Percentiles rank a stretch among this genome's conserved stretches.
phyloP scores from a whole-genome alignment of 2,329 filamentous ascomycete species.

The Colletotrichum sp. region DNA sequence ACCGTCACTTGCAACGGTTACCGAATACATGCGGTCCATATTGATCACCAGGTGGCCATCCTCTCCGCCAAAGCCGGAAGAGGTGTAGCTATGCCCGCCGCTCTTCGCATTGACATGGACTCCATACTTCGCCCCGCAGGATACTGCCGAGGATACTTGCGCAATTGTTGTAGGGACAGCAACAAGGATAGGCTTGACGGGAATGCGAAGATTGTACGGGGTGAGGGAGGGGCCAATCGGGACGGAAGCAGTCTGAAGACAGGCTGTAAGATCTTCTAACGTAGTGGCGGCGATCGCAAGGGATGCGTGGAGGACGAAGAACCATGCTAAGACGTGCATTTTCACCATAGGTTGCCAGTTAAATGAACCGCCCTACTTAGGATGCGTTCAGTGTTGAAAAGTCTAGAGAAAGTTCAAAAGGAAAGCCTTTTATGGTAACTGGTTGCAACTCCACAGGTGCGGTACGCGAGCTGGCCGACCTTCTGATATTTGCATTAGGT shows the following conservation, averaged over 20 bases:
- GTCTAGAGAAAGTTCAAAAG: not conserved
- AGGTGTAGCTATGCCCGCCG: slow-evolving; percentile 58
- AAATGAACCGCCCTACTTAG: not conserved
- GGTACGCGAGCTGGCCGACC: not conserved
- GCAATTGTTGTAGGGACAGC: slow-evolving; percentile 44
- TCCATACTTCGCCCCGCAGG: slow-evolving; percentile 43
- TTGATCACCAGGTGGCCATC: slow-evolving; percentile 53
- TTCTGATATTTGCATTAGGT: not conserved
- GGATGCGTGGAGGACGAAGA: not conserved
- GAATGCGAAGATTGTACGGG: slow-evolving; percentile 35
- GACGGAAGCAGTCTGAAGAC: slow-evolving; percentile 27
- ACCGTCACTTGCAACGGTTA: slow-evolving; percentile 41
- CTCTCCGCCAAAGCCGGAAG: slow-evolving; percentile 51
- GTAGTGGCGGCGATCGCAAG: not conserved
- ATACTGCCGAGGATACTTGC: slow-evolving; percentile 50
- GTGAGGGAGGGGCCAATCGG: slow-evolving; percentile 22
- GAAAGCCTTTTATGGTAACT: not conserved
- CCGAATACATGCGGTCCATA: slow-evolving; percentile 48
- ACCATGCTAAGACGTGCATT: not conserved
- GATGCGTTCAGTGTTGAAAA: not conserved
- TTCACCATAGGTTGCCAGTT: not conserved
- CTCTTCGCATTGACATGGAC: slow-evolving; percentile 55
- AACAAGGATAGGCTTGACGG: slow-evolving; percentile 46
- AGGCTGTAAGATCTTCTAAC: slow-evolving; percentile 7
- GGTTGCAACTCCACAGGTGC: not conserved